Evolutionary conservation across 2,329 filamentous ascomycete genomes (phyloP).

Genomic region (Penicillium griseofulvum): DNA sequence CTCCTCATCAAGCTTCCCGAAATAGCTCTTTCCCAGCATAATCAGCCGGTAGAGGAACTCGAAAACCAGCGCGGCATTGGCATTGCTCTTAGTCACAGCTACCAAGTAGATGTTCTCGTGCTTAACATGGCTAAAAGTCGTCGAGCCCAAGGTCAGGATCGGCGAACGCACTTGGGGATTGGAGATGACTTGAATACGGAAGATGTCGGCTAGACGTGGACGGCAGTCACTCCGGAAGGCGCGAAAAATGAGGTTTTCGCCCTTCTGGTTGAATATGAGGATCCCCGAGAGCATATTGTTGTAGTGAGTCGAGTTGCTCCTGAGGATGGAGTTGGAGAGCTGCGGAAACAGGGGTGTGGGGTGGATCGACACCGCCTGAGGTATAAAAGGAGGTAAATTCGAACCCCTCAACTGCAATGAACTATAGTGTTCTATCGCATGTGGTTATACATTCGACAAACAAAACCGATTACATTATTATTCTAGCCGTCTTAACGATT

Average conservation of each 20-base stretch:
- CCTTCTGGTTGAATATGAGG: slow-evolving; percentile 98
- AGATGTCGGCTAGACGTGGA: slow-evolving; percentile 94
- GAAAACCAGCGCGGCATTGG: slow-evolving; percentile 95
- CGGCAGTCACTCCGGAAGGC: slow-evolving; percentile 98
- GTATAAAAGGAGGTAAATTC: slow-evolving; percentile 9
- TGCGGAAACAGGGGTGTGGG: slow-evolving; percentile 12
- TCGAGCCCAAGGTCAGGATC: slow-evolving; percentile 94
- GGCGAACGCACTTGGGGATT: slow-evolving; percentile 97
- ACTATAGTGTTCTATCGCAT: too few species aligned
- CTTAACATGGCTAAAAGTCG: slow-evolving; percentile 98
- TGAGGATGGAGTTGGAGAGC: slow-evolving; percentile 12
- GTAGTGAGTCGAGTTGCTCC: slow-evolving; percentile 9
- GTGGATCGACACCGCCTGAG: slow-evolving; percentile 21
- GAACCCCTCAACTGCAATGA: background rate
- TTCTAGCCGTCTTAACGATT: too few species aligned
- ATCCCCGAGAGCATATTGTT: slow-evolving; percentile 89
- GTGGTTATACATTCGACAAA: too few species aligned
- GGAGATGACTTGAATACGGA: slow-evolving; percentile 98
- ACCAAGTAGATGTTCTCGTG: slow-evolving; percentile 99
- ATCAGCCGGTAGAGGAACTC: slow-evolving; percentile 96
- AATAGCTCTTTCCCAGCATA: slow-evolving; percentile 87
- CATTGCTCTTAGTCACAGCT: slow-evolving; percentile 97
- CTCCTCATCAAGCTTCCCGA: slow-evolving; percentile 98
- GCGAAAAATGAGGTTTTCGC: slow-evolving; percentile 98
- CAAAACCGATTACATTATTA: too few species aligned